Conservation (phyloP, 2,329 filamentous ascomycete genomes). For the Curvularia lunata region DNA sequence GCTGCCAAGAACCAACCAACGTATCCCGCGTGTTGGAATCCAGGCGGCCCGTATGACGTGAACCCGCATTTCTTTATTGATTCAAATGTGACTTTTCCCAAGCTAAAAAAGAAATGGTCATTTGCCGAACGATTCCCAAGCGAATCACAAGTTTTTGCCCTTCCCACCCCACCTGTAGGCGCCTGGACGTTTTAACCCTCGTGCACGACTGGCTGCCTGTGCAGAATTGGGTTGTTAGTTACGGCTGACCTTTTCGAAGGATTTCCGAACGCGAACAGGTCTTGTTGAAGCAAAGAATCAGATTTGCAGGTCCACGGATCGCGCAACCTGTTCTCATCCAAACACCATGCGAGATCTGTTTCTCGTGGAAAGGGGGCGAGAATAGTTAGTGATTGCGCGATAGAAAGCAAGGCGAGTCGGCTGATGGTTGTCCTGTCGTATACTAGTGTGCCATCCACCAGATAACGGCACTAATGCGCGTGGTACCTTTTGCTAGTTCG, state of each 20-base stretch:
- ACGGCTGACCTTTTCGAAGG: not conserved
- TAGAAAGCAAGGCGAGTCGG: constrained; percentile 3
- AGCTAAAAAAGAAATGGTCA: not conserved
- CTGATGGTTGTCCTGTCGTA: constrained; percentile 3
- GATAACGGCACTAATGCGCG: constrained; percentile 4
- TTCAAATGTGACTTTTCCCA: constrained; percentile 3
- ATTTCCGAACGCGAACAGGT: not conserved
- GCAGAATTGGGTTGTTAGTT: constrained; percentile 8
- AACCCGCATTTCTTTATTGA: constrained; percentile 10
- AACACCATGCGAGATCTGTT: not conserved
- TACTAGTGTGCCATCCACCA: constrained; percentile 3
- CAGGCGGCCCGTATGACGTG: constrained; percentile 7
- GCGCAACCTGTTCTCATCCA: constrained; percentile 2
- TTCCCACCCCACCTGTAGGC: constrained; percentile 5
- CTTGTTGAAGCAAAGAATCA: not conserved
- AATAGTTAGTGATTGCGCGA: constrained; percentile 5
- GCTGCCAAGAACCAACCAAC: constrained; percentile 12
- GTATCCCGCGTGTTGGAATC: not conserved
- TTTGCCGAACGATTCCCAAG: constrained; percentile 12
- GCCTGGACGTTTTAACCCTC: not conserved
- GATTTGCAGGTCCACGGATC: not conserved
- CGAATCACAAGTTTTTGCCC: constrained; percentile 7
- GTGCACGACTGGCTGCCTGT: constrained; percentile 8
- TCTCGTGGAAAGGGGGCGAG: constrained; percentile 1
- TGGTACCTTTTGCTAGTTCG: constrained; percentile 12